A percentile compares a stretch with the other conserved stretches of the same genome.
These are phyloP conservation scores for Penicillium hordei DNA, from an alignment of 2,329 filamentous ascomycete genomes.

Conservation along the genomic window DNA sequence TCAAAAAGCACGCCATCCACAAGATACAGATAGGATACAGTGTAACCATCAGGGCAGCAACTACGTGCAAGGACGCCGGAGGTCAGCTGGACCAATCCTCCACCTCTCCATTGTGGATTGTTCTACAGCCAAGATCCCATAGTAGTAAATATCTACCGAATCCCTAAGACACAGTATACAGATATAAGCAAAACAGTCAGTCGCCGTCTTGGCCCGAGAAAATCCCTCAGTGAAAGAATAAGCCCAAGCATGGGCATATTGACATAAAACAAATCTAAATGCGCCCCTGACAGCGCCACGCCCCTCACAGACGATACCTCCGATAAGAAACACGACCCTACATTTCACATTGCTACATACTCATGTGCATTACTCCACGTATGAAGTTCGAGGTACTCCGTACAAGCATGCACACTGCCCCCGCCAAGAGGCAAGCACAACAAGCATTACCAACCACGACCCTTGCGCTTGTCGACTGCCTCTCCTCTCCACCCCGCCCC, in stretches of 20 bases:
- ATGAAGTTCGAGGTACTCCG: background rate
- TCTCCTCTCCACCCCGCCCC: slow-evolving; percentile 16
- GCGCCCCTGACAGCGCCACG: slow-evolving; percentile 2
- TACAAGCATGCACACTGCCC: slow-evolving; percentile 16
- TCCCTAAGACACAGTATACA: background rate
- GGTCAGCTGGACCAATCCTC: background rate
- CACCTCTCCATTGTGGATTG: background rate
- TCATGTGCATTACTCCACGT: background rate
- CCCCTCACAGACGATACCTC: background rate
- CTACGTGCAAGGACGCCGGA: background rate
- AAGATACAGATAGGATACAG: background rate
- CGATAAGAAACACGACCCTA: background rate
- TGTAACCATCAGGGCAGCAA: background rate
- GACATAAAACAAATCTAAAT: background rate
- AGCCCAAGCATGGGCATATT: background rate
- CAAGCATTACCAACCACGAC: slow-evolving; percentile 10
- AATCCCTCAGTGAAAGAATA: background rate
- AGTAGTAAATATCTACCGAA: slow-evolving; percentile 5
- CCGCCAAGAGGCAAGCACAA: slow-evolving; percentile 18
- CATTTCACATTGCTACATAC: background rate
- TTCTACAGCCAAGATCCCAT: slow-evolving; percentile 10
- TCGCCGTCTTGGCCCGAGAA: background rate
- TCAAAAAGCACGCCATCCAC: too few species aligned
- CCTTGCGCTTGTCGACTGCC: slow-evolving; percentile 12
- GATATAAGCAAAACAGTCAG: background rate